Base-by-base conservation (phyloP, 208 protist species). In the Naegleria lovaniensis region DNA sequence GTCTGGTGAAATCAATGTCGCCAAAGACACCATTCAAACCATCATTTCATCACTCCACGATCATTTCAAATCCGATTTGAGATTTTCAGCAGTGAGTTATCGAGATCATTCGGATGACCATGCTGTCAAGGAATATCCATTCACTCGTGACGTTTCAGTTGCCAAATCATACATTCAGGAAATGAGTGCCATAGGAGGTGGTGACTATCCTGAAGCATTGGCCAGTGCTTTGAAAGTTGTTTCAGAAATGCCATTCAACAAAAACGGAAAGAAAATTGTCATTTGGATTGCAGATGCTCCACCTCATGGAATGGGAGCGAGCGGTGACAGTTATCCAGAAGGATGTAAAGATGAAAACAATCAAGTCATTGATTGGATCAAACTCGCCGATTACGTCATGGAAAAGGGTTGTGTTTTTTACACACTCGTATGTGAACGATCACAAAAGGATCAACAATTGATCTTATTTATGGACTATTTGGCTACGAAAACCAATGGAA, bases 261-360 rank as follows among this genome's bases (percentile, higher is more conserved):
- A 11, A 6, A 79, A 83, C 4, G 43, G 85, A 11, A 91, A 87
- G 33, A 92, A 91, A 33, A 83, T 90, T 38, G 67, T 38, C n/a
- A 59, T 93, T 58, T 11, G 91, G 0, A 92, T 93, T 90, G n/a
- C 91, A 29, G 92, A 93, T 86, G 92, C 92, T 9, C 85, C 91
- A 36, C 86, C 91, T 16, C 92, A 93, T 55, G 92, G 76, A 16
- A 86, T 89, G 75, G 51, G 43, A 52, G 29, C 5, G 19, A 22
- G 4, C 11, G 39, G 38, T 19, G 92, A 93, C 84, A 2, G 9
- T 16, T 75, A 48, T 15, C 91, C 91, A 16, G 51, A 91, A 29
- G 92, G 92, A 41, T 67, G 55, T 13, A 29, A 29, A 29, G 55
- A 67, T 67, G 55, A 67, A 19, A 15, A 67, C 3, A 29, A 29